A percentile compares a stretch with the other conserved stretches of the same genome.
Conservation (phyloP, 192 early-diverging fungal genomes). For the Backusella circina region DNA sequence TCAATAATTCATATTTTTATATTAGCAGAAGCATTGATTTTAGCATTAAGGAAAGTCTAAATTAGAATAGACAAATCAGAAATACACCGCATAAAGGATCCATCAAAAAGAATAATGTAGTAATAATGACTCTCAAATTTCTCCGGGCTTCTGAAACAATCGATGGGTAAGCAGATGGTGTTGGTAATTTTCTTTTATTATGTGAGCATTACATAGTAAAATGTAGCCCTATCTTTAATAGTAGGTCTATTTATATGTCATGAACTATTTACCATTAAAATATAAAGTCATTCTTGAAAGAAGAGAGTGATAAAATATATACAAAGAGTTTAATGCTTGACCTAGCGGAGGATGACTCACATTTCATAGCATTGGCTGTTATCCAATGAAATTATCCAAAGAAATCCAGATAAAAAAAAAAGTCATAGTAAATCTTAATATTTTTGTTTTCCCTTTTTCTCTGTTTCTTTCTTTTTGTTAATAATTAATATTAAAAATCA, state of each 20-base stretch:
- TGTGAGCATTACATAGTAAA: not conserved
- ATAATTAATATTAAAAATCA: not conserved
- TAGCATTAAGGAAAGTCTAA: not conserved
- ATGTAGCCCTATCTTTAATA: not conserved
- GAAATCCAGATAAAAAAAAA: not conserved
- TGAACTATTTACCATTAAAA: not conserved
- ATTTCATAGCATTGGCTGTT: not conserved
- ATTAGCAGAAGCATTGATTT: not conserved
- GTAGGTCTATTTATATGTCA: not conserved
- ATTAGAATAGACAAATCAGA: not conserved
- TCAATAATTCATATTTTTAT: not conserved
- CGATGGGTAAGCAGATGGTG: not conserved
- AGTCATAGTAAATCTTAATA: not conserved
- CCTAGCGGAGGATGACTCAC: not conserved
- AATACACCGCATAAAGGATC: not conserved
- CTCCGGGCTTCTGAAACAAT: not conserved
- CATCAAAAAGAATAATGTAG: not conserved
- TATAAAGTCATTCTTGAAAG: not conserved
- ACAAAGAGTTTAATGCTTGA: not conserved
- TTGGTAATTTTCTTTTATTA: not conserved
- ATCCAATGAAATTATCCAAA: not conserved
- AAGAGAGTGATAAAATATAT: not conserved
- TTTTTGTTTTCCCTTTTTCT: not conserved
- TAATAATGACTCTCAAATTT: not conserved
- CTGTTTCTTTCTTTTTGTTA: conserved; percentile 6